Percentiles rank a stretch among this genome's conserved stretches.
phyloP scores from a whole-genome alignment of 192 early-diverging fungal genomes.

The Coemansia sp. region DNA sequence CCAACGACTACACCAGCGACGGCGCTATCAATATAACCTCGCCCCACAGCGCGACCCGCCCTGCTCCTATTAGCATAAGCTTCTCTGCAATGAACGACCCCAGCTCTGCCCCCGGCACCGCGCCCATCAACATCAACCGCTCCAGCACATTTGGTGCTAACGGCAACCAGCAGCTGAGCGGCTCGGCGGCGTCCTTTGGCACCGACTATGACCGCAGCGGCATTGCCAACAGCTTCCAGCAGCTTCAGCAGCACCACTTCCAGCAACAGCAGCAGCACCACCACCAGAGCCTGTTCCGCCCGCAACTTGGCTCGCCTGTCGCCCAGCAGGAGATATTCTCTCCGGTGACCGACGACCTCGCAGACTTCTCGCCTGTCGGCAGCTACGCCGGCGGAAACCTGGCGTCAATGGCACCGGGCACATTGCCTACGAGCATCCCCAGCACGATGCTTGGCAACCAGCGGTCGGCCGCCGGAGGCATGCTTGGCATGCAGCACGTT shows the following conservation, averaged over 20 bases:
- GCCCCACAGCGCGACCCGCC: slow-evolving; percentile 8
- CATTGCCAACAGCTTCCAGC: slow-evolving; percentile 52
- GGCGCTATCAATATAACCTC: slow-evolving; percentile 16
- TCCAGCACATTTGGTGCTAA: slow-evolving; percentile 11
- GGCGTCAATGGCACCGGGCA: slow-evolving; percentile 38
- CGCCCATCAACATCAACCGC: slow-evolving; percentile 52
- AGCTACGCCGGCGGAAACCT: slow-evolving; percentile 44
- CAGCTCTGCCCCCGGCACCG: slow-evolving; percentile 12
- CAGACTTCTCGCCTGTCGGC: slow-evolving; percentile 37
- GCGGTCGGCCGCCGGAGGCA: slow-evolving; percentile 33
- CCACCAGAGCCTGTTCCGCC: slow-evolving; percentile 41
- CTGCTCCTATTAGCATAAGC: neutral
- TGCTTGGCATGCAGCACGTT: slow-evolving; percentile 44
- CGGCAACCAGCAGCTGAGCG: slow-evolving; percentile 33
- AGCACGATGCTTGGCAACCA: slow-evolving; percentile 35
- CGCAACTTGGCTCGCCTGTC: slow-evolving; percentile 44
- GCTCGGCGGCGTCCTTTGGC: slow-evolving; percentile 42
- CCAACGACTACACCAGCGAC: slow-evolving; percentile 11
- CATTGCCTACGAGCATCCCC: slow-evolving; percentile 48
- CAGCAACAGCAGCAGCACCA: slow-evolving; percentile 40
- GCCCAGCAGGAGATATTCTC: slow-evolving; percentile 41
- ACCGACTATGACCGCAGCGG: slow-evolving; percentile 50
- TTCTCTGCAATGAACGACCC: too few species aligned
- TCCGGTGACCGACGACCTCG: slow-evolving; percentile 37
- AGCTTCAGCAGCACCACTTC: slow-evolving; percentile 51